Evolutionary conservation across 805 yeast species (phyloP).

Genomic region (Monosporozyma unispora): DNA sequence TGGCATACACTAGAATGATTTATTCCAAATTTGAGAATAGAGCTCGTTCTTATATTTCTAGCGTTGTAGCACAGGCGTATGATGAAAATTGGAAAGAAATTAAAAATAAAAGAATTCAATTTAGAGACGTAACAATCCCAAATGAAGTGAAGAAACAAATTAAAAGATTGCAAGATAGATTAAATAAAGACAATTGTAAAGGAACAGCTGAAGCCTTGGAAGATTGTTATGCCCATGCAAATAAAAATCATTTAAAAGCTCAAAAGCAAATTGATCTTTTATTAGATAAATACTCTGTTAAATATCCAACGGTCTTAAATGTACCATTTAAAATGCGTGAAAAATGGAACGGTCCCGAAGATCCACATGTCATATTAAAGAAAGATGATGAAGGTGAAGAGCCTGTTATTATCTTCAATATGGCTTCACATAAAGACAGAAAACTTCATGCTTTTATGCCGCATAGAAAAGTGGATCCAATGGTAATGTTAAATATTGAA

Average conservation of each 20-base stretch:
- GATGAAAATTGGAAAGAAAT: slow-evolving; percentile 41
- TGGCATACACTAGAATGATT: slow-evolving; percentile 38
- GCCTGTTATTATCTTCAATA: slow-evolving; percentile 13
- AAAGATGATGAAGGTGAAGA: slow-evolving; percentile 7
- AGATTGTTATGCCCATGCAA: slow-evolving; percentile 14
- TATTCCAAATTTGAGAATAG: slow-evolving; percentile 30
- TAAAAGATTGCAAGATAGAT: slow-evolving; percentile 14
- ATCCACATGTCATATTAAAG: slow-evolving; percentile 10
- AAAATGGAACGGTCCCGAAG: slow-evolving; percentile 13
- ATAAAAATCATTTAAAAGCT: slow-evolving; percentile 12
- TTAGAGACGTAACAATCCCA: slow-evolving; percentile 18
- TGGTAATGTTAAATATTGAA: slow-evolving; percentile 1
- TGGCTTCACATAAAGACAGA: slow-evolving; percentile 5
- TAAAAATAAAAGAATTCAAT: slow-evolving; percentile 29
- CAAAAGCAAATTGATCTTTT: slow-evolving; percentile 5
- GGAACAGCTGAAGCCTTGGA: slow-evolving; percentile 10
- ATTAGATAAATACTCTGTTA: slow-evolving; percentile 8
- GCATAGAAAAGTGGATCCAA: slow-evolving; percentile 11
- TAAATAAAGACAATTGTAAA: slow-evolving; percentile 13
- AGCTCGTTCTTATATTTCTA: slow-evolving; percentile 30
- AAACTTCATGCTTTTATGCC: slow-evolving; percentile 11
- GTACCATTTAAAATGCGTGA: slow-evolving; percentile 7
- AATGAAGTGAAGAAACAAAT: slow-evolving; percentile 25
- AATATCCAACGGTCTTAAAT: slow-evolving; percentile 10
- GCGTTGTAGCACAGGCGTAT: slow-evolving; percentile 38